Evolutionary conservation across 805 yeast genomes (phyloP).

Genomic region (Wickerhamiella musiphila): DNA sequence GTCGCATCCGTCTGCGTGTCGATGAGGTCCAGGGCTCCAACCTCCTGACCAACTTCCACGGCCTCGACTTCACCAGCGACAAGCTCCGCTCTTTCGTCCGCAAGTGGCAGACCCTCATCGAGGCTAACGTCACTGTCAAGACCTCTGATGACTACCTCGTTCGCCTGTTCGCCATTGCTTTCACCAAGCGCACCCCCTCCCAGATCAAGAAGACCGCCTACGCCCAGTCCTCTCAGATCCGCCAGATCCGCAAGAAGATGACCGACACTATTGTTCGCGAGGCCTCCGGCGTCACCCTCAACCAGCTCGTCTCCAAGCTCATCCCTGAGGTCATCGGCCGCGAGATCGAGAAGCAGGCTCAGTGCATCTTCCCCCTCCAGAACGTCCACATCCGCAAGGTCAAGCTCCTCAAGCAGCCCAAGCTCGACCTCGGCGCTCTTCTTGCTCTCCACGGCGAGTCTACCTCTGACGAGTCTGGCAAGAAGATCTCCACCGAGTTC

Average conservation of each 20-base stretch:
- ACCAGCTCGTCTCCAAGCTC: slow-evolving; percentile 93
- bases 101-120: slow-evolving; percentile 98
- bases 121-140: slow-evolving; percentile 96
- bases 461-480: slow-evolving; percentile 88
- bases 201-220: slow-evolving; percentile 95
- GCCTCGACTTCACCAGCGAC: slow-evolving; percentile 94
- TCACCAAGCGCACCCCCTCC: slow-evolving; percentile 95
- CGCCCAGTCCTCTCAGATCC: slow-evolving; percentile 94
- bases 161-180: slow-evolving; percentile 92
- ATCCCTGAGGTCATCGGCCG: slow-evolving; percentile 98
- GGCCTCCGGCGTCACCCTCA: slow-evolving; percentile 84
- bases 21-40: slow-evolving; percentile 99
- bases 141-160: slow-evolving; percentile 94
- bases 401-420: slow-evolving; percentile 95
- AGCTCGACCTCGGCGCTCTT: slow-evolving; percentile 93
- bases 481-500: slow-evolving; percentile 84
- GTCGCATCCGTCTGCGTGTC: slow-evolving; percentile 93
- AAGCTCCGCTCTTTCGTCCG: slow-evolving; percentile 94
- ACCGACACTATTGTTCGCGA: slow-evolving; percentile 91
- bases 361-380: slow-evolving; percentile 91
- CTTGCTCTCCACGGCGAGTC: slow-evolving; percentile 96
- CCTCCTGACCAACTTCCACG: slow-evolving; percentile 98
- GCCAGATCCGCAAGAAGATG: slow-evolving; percentile 95
- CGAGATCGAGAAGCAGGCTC: slow-evolving; percentile 93
- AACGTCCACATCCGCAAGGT: slow-evolving; percentile 98